These are phyloP conservation scores for Darksidea phi DNA, from an alignment of 495 filamentous ascomycete genomes.

Conservation along the genomic window DNA sequence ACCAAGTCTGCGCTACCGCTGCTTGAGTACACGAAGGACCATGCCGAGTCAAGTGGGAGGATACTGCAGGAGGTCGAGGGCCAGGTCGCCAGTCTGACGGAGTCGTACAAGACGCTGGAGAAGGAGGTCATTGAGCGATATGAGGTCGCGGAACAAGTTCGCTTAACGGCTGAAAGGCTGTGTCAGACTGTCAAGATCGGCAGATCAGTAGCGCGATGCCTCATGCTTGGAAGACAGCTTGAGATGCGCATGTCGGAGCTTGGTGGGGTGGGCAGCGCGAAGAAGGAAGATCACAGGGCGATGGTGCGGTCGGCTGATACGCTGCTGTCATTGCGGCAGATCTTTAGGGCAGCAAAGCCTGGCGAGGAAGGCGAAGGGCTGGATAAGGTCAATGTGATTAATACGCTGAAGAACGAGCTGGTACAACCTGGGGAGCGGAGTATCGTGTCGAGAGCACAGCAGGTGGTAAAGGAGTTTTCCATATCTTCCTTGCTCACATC, in stretches of 20 bases:
- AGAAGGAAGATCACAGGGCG: conserved; percentile 67
- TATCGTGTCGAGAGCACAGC: conserved; percentile 68
- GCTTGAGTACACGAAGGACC: conserved; percentile 71
- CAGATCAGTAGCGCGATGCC: conserved; percentile 68
- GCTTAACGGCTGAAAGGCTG: conserved; percentile 67
- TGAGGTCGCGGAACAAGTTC: conserved; percentile 75
- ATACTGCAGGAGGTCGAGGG: conserved; percentile 71
- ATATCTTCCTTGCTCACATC: conserved; percentile 58
- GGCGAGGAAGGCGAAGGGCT: conserved; percentile 77
- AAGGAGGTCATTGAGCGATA: conserved; percentile 80
- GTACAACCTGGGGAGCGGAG: conserved; percentile 67
- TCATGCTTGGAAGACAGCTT: conserved; percentile 80
- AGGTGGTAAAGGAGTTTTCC: conserved; percentile 79
- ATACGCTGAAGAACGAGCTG: conserved; percentile 64
- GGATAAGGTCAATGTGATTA: conserved; percentile 65
- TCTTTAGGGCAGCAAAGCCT: conserved; percentile 61
- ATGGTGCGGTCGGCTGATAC: conserved; percentile 77
- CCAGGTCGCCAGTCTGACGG: conserved; percentile 74
- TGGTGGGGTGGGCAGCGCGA: conserved; percentile 41
- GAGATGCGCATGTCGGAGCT: conserved; percentile 74
- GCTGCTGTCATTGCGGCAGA: conserved; percentile 65
- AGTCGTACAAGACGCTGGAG: conserved; percentile 78
- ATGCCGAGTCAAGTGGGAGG: conserved; percentile 63
- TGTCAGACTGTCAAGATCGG: conserved; percentile 76
- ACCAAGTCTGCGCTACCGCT: conserved; percentile 80